Conservation (phyloP, 2,329 filamentous ascomycete species). For the Fusarium sp. region DNA sequence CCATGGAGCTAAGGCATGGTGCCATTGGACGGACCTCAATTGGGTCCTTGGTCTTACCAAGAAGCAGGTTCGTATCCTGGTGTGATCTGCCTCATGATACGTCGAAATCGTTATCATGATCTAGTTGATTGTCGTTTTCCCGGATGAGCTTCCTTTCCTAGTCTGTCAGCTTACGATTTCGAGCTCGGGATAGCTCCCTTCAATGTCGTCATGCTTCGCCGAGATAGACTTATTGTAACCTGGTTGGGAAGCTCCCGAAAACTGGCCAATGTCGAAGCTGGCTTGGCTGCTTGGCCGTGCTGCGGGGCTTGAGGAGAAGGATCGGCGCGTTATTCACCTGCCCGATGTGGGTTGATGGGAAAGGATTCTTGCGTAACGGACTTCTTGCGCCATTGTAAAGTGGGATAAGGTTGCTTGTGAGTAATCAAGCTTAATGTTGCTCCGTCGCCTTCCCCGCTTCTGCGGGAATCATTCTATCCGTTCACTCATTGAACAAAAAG, state of each 20-base stretch:
- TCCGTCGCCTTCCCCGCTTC: slow-evolving; percentile 4
- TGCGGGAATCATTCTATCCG: not conserved
- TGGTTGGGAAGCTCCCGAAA: slow-evolving; percentile 32
- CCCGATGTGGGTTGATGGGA: slow-evolving; percentile 29
- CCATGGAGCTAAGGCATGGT: slow-evolving; percentile 32
- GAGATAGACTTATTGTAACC: slow-evolving; percentile 23
- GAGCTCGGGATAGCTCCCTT: slow-evolving; percentile 28
- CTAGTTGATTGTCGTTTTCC: not conserved
- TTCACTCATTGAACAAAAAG: not conserved
- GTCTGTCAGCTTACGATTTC: slow-evolving; percentile 37
- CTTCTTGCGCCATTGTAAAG: not conserved
- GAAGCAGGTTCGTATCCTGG: slow-evolving; percentile 18
- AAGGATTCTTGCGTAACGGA: slow-evolving; percentile 31
- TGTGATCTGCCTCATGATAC: slow-evolving; percentile 27
- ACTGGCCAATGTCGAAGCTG: slow-evolving; percentile 8
- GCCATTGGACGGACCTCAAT: slow-evolving; percentile 16
- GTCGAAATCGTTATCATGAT: slow-evolving; percentile 18
- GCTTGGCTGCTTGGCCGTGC: slow-evolving; percentile 31
- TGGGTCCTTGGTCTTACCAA: slow-evolving; percentile 20
- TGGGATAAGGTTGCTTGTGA: slow-evolving; percentile 11
- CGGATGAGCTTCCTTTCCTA: slow-evolving; percentile 31
- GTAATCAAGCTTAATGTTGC: slow-evolving; percentile 24
- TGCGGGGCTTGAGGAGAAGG: slow-evolving; percentile 23
- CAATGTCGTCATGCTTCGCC: slow-evolving; percentile 42
- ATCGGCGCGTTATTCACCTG: slow-evolving; percentile 28